Base-by-base conservation (phyloP, 208 protist genomes). In the Acanthamoeba quina region DNA sequence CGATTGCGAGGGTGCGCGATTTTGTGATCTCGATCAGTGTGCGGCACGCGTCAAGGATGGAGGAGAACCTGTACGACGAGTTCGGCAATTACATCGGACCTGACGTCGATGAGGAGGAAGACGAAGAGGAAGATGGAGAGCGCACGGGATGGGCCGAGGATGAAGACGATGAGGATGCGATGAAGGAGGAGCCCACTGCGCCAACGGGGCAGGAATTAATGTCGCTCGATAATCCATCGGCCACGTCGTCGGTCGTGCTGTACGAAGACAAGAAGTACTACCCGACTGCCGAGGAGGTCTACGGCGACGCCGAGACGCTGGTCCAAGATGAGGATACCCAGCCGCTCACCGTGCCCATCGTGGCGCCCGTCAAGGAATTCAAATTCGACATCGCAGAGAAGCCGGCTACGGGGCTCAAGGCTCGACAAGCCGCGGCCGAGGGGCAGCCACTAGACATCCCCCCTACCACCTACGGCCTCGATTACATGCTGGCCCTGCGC, bases 221-320 rank as follows among this genome's bases (percentile, higher is more conserved):
- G 62, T 62, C 44, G 29, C 62, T 68, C n/a, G 62, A 68, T 68
- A 34, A 68, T 19, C 62, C 62, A 9, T 37, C 21, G 62, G 62
- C 62, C 62, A 68, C 93, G 7, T 86, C 70, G n/a, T 13, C 97
- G 21, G 96, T 98, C 17, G 97, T 98, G 4, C 94, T 98, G 29
- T 95, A 98, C 82, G 98, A 99, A 93, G 98, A 99, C 95, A 99
- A 99, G 94, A 95, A 99, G 86, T 98, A 99, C 94, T 99, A 98
- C 92, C 97, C 97, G 31, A 94, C 83, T 15, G 97, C 98, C 34
- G 52, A 94, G 11, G 97, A 98, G 86, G 95, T 99, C 15, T 99
- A 96, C 93, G 95, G 96, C 64, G 97, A 96, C 21, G 97, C 96
- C 4, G 98, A 99, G 95, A 97, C 97, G 34, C 83, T 99, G 19